phyloP scores from a whole-genome alignment of 2,329 filamentous ascomycete species.

The Fusarium burgessii region DNA sequence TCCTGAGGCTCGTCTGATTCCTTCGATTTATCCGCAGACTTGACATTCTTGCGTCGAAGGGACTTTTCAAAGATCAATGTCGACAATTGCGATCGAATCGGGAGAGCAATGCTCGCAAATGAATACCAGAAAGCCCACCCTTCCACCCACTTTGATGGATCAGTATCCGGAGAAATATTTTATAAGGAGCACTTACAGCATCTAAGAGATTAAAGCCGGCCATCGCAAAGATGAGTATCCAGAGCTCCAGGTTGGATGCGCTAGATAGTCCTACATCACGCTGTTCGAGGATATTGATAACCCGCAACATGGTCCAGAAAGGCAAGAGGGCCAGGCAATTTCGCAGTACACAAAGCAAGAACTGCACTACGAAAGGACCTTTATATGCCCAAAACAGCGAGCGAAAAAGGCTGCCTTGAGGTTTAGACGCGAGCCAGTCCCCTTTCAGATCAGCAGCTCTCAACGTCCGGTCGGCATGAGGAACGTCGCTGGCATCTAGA shows the following conservation, averaged over 20 bases:
- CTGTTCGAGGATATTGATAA: constrained; percentile 73
- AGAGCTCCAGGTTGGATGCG: constrained; percentile 64
- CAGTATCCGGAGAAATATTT: not conserved
- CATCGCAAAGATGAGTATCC: constrained; percentile 76
- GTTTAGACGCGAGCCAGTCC: constrained; percentile 62
- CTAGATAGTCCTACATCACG: constrained; percentile 57
- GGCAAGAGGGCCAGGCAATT: constrained; percentile 75
- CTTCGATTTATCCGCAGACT: constrained; percentile 65
- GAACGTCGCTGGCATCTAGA: constrained; percentile 72
- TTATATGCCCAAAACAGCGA: constrained; percentile 70
- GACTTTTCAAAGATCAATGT: constrained; percentile 82
- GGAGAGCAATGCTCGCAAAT: constrained; percentile 71
- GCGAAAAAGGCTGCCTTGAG: constrained; percentile 67
- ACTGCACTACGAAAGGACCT: constrained; percentile 67
- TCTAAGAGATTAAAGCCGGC: constrained; percentile 69
- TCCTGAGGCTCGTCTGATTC: constrained; percentile 51
- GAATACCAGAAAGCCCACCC: constrained; percentile 75
- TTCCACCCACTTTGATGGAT: constrained; percentile 65
- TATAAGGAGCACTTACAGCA: constrained; percentile 48
- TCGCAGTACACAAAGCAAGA: constrained; percentile 64
- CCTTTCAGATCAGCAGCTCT: constrained; percentile 63
- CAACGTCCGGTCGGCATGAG: constrained; percentile 67
- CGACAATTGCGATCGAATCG: constrained; percentile 76
- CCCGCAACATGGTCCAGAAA: constrained; percentile 74
- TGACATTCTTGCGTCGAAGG: constrained; percentile 81